Evolutionary conservation across 1,284 basidiomycete genomes (phyloP), one percentile per base, ranked within the genome.

Genomic region (Microbotryomycetes sp.): DNA sequence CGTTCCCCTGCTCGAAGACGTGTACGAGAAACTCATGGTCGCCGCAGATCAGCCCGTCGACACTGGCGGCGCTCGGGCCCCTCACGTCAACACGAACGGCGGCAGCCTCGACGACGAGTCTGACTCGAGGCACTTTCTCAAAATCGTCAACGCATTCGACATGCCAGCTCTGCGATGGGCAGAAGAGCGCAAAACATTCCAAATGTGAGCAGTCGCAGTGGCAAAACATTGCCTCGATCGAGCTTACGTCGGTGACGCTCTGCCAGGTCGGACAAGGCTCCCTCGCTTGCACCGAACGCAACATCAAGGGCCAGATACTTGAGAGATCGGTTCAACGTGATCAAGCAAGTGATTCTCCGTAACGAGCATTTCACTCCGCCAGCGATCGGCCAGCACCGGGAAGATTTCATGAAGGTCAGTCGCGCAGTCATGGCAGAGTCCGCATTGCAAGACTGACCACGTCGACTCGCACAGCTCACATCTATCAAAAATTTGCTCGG

Each of bases 341-440:
- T 92, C 70, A 87, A 85, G 70, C 91, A 94, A 76, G 88, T 89
- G 67, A 83, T 97, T 26, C 77, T 94, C 41, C 81, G 92, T 23
- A 96, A 96, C 72, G 93, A 97, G 73, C 91, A 96, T 75, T 97
- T 97, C 75, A 91, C 90, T 2, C 92, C 92, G 5, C 93, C 92
- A 3, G 91, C 90, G 0, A 76, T 96, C 24, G 89, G 89, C 35
- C 91, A 90, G 26, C 82, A 85, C 61, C 79, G 90, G 53, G 84
- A 87, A 61, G 84, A 84, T 61, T 85, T 94, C 57, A 83, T 96
- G 52, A 94, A 91, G 66, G 89, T 89, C 70, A 65, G 83, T 13
- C 30, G 1, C 35, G 16, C 1, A 0, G 4, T 3, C 27, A 2
- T n/a, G 16, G 26, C 16, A 27, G 24, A 35, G 26, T 11, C n/a